Evolutionary conservation across 129 eudicot genomes (phyloP).

Genomic region (Scalesia atractyloides): DNA sequence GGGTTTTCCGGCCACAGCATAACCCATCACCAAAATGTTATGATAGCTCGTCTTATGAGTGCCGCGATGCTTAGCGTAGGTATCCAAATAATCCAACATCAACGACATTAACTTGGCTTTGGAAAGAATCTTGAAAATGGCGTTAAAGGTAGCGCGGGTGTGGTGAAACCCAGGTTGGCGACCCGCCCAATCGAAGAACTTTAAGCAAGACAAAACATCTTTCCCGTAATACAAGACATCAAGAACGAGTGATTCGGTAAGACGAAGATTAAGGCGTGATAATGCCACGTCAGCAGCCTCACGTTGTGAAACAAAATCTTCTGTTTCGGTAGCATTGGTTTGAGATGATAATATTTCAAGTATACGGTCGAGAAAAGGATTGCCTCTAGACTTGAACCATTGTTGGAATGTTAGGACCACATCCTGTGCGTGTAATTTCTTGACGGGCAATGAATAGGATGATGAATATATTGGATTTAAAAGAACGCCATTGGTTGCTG

Average conservation of each 20-base stretch:
- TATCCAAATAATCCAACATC: conserved; percentile 57
- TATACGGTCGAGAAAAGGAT: conserved; percentile 50
- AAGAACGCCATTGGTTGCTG: conserved; percentile 3
- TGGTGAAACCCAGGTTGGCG: conserved; percentile 73
- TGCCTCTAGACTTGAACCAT: conserved; percentile 58
- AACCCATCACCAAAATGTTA: conserved; percentile 71
- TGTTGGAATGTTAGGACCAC: conserved; percentile 50
- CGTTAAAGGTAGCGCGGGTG: conserved; percentile 58
- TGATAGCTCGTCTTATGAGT: conserved; percentile 41
- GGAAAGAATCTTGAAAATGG: conserved; percentile 62
- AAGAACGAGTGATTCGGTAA: conserved; percentile 58
- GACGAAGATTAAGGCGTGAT: conserved; percentile 40
- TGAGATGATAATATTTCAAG: conserved; percentile 44
- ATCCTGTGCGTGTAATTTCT: conserved; percentile 34
- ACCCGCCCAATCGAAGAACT: conserved; percentile 96
- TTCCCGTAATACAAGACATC: conserved; percentile 56
- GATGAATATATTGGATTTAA: conserved; percentile 20
- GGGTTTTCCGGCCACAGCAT: conserved; percentile 78
- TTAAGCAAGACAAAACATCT: conserved; percentile 65
- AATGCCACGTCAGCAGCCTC: conserved; percentile 40
- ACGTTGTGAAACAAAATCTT: conserved; percentile 12
- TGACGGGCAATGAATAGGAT: not conserved
- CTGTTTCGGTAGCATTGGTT: conserved; percentile 16
- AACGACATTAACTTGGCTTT: conserved; percentile 50
- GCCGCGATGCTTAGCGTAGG: conserved; percentile 24